Conservation (phyloP, 129 eudicot genomes). For the Tanacetum coccineum region DNA sequence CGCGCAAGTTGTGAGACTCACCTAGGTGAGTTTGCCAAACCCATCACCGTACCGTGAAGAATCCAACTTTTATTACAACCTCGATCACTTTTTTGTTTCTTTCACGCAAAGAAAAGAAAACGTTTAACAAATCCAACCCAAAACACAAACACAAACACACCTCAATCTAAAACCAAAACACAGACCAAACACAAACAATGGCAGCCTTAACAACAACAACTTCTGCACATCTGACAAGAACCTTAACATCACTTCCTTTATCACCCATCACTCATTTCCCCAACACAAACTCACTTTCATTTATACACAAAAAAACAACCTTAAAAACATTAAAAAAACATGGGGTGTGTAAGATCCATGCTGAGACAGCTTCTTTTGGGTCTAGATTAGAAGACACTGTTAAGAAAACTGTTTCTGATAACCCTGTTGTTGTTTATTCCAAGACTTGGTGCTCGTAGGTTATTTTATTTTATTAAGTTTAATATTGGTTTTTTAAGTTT, state of each 20-base stretch:
- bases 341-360: conserved; percentile 43
- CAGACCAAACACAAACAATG: no score
- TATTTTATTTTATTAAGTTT: no score
- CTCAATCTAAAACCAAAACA: no score
- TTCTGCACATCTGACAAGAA: no score
- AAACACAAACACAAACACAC: no score
- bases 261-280: background rate
- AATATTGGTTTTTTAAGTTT: background rate
- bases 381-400: conserved; percentile 69
- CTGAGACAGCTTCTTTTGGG: conserved; percentile 67
- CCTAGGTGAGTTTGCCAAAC: no score
- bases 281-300: background rate
- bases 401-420: conserved; percentile 60
- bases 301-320: conserved; percentile 3
- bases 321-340: conserved; percentile 18
- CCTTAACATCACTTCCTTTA: conserved; percentile 12
- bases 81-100: background rate
- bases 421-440: conserved; percentile 93
- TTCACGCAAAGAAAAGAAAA: conserved; percentile 29
- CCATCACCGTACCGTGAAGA: no score
- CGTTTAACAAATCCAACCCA: no score
- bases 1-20: no score
- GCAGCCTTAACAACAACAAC: no score
- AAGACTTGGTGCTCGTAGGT: conserved; percentile 93
- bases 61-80: no score